Evolutionary conservation across 2,329 filamentous ascomycete species (phyloP).

Genomic region (Cytospora leucostoma): DNA sequence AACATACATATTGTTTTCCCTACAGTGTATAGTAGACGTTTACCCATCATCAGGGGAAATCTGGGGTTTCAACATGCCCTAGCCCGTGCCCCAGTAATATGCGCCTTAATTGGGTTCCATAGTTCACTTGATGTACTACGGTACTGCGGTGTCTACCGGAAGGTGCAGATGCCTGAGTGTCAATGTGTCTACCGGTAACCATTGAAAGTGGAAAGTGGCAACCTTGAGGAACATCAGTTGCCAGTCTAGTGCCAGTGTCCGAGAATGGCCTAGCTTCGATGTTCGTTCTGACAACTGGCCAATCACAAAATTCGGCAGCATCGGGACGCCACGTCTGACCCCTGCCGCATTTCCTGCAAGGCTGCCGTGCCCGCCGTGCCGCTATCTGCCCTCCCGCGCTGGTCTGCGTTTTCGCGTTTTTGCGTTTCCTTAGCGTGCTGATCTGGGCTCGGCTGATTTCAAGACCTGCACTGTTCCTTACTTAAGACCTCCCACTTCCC

Average conservation of each 20-base stretch:
- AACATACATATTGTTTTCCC: neutral
- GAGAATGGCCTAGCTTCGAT: slow-evolving; percentile 5
- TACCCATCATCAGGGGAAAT: slow-evolving; percentile 23
- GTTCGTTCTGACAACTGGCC: neutral
- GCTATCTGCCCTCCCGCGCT: neutral
- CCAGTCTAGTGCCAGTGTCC: neutral
- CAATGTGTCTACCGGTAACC: too few relatives aligned
- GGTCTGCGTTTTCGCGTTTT: neutral
- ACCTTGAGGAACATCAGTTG: neutral
- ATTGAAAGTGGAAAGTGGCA: neutral
- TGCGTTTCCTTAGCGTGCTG: slow-evolving; percentile 17
- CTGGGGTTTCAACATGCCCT: slow-evolving; percentile 4
- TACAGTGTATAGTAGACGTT: slow-evolving; percentile 1
- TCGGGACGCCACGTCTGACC: neutral
- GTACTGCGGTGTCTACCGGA: too few relatives aligned
- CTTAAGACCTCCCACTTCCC: slow-evolving; percentile 26
- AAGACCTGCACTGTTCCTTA: slow-evolving; percentile 19
- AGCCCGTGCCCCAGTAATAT: neutral
- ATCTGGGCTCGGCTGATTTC: slow-evolving; percentile 24
- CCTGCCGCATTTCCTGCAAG: neutral
- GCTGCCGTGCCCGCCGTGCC: neutral
- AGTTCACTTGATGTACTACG: too few relatives aligned
- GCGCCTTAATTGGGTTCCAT: neutral
- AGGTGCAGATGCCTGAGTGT: neutral
- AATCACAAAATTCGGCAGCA: slow-evolving; percentile 20